Conservation (phyloP, 2,329 filamentous ascomycete species). For the Colletotrichum spinosum region DNA sequence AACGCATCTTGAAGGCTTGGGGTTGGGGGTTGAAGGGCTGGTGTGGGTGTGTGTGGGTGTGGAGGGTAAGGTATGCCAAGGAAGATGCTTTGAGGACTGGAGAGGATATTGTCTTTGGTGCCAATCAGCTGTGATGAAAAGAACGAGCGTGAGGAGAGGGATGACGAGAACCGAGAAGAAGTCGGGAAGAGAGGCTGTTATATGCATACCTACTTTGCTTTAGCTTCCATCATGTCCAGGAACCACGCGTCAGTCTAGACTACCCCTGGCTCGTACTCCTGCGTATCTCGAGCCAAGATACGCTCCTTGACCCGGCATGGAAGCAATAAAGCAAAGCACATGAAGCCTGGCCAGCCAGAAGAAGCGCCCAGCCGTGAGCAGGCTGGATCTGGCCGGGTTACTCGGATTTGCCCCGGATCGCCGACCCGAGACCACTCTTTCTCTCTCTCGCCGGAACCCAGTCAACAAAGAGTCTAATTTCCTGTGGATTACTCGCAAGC, state of each 20-base stretch:
- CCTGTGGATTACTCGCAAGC: constrained; percentile 17
- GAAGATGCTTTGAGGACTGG: constrained; percentile 26
- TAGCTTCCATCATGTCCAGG: background rate
- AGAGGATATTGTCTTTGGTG: constrained; percentile 24
- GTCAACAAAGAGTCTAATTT: constrained; percentile 5
- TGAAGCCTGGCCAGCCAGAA: background rate
- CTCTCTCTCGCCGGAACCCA: background rate
- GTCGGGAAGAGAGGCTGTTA: constrained; percentile 14
- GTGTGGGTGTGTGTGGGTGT: background rate
- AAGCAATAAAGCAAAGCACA: background rate
- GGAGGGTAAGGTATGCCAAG: background rate
- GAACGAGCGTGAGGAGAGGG: constrained; percentile 27
- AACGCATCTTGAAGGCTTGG: constrained; percentile 30
- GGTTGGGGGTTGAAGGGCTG: background rate
- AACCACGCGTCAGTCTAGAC: constrained; percentile 17
- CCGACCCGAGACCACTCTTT: constrained; percentile 17
- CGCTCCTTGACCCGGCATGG: background rate
- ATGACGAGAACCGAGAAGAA: background rate
- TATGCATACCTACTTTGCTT: constrained; percentile 12
- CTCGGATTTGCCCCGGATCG: constrained; percentile 35
- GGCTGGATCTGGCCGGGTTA: constrained; percentile 14
- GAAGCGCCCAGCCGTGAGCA: background rate
- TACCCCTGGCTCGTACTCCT: background rate
- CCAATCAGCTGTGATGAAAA: constrained; percentile 18
- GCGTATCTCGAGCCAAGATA: background rate